phyloP scores from a whole-genome alignment of 164 flowering plant species.

The Macadamia tetraphylla region DNA sequence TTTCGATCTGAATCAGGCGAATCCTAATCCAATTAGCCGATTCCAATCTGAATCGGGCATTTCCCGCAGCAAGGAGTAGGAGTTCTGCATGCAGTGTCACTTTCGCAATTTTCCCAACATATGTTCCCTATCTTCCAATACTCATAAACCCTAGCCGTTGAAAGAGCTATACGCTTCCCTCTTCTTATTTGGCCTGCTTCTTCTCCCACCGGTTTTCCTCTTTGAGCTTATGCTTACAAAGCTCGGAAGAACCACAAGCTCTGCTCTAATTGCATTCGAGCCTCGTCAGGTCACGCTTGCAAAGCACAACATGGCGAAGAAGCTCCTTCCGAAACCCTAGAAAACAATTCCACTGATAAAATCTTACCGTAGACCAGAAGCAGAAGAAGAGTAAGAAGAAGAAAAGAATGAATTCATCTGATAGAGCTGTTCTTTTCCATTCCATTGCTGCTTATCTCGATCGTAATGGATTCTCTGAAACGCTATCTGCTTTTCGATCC shows the following conservation, averaged over 20 bases:
- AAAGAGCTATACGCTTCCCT: too few species aligned
- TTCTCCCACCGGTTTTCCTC: too few species aligned
- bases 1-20: too few species aligned
- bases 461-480: conserved; percentile 43
- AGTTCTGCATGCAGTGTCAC: too few species aligned
- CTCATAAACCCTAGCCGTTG: too few species aligned
- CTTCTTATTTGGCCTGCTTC: too few species aligned
- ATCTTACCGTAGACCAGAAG: not conserved
- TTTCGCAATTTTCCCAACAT: too few species aligned
- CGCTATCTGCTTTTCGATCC: conserved; percentile 44
- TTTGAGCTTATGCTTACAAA: conserved; percentile 4
- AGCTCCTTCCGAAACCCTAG: conserved; percentile 2
- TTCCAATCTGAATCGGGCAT: too few species aligned
- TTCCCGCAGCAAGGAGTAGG: too few species aligned
- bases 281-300: conserved; percentile 57
- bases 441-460: conserved; percentile 47
- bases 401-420: conserved; percentile 4
- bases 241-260: too few species aligned
- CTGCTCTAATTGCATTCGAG: conserved; percentile 30
- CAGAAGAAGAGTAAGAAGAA: conserved; percentile 14
- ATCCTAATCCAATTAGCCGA: too few species aligned
- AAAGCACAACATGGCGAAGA: conserved; percentile 12
- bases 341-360: not conserved
- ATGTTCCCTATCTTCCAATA: too few species aligned
- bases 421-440: conserved; percentile 25